Evolutionary conservation across 2,329 filamentous ascomycete genomes (phyloP).

Genomic region (Pyricularia grisea): DNA sequence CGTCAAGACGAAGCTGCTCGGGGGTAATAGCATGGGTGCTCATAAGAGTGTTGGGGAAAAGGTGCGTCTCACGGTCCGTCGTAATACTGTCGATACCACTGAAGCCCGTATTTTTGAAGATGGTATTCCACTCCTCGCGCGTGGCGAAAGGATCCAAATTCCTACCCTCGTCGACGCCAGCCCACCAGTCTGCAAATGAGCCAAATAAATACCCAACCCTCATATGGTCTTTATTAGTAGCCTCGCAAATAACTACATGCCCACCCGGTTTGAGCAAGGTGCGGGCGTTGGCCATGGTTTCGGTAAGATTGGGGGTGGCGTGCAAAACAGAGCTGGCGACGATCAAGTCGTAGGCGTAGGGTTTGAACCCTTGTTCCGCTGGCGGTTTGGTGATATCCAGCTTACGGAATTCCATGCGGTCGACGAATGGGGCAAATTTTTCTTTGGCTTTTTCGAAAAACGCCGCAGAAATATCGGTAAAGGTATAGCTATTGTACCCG

Average conservation of each 20-base stretch:
- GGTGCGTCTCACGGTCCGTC: neutral
- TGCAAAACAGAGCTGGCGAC: slow-evolving; percentile 21
- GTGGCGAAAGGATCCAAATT: neutral
- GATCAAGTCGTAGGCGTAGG: slow-evolving; percentile 19
- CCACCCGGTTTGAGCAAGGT: slow-evolving; percentile 24
- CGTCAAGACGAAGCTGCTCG: neutral
- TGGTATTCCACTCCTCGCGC: slow-evolving; percentile 12
- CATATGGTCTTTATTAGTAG: neutral
- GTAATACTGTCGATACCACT: slow-evolving; percentile 11
- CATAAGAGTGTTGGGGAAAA: neutral
- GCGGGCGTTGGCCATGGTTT: slow-evolving; percentile 17
- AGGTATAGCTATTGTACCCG: slow-evolving; percentile 12
- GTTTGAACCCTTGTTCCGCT: slow-evolving; percentile 19
- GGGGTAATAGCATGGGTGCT: slow-evolving; percentile 13
- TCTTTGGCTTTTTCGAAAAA: slow-evolving; percentile 25
- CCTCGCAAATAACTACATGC: slow-evolving; percentile 16
- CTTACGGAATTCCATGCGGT: slow-evolving; percentile 17
- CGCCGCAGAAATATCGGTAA: slow-evolving; percentile 27
- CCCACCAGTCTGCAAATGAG: slow-evolving; percentile 5
- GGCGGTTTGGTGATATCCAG: slow-evolving; percentile 20
- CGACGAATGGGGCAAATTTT: slow-evolving; percentile 16
- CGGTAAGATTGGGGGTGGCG: slow-evolving; percentile 13
- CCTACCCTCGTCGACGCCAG: slow-evolving; percentile 6
- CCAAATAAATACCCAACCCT: slow-evolving; percentile 1
- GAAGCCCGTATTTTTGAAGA: slow-evolving; percentile 14